Evolutionary conservation across 1,284 basidiomycete genomes (phyloP).

Genomic region (Microbotryomycetes sp.): DNA sequence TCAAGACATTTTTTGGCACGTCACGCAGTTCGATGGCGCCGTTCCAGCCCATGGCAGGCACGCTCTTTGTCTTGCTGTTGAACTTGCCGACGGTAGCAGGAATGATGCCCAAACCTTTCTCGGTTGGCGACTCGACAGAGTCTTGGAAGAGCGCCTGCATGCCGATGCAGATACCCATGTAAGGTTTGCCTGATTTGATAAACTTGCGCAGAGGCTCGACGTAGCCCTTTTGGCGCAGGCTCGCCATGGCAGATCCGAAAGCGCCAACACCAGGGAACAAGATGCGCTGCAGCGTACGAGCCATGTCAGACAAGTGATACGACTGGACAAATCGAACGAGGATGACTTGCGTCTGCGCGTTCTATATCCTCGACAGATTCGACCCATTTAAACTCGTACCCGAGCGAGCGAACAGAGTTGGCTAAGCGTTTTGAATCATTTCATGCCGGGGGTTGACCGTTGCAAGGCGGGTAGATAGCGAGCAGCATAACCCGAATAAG

Average conservation of each 20-base stretch:
- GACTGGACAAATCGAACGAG: too few species aligned
- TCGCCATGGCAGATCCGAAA: constrained; percentile 78
- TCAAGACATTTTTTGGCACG: constrained; percentile 33
- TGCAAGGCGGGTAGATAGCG: constrained; percentile 7
- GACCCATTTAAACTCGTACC: constrained; percentile 88
- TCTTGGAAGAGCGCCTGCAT: constrained; percentile 89
- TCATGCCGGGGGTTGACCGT: too few species aligned
- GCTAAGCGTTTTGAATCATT: too few species aligned
- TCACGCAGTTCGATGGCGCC: constrained; percentile 46
- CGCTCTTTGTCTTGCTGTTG: constrained; percentile 62
- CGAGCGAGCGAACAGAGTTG: constrained; percentile 81
- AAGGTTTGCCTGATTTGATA: constrained; percentile 81
- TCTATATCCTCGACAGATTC: constrained; percentile 73
- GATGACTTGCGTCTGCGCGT: constrained; percentile 81
- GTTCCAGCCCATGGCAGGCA: constrained; percentile 99
- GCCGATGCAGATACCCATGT: constrained; percentile 86
- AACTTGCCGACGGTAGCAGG: constrained; percentile 64
- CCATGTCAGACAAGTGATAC: background rate
- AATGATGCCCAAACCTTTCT: constrained; percentile 63
- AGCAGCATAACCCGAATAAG: background rate
- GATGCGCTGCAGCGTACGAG: constrained; percentile 57
- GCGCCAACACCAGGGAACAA: constrained; percentile 98
- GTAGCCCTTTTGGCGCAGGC: constrained; percentile 66
- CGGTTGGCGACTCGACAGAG: constrained; percentile 62
- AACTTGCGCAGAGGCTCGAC: constrained; percentile 74